Evolutionary conservation across 2,329 filamentous ascomycete species (phyloP).

Genomic region (Verticillium longisporum): DNA sequence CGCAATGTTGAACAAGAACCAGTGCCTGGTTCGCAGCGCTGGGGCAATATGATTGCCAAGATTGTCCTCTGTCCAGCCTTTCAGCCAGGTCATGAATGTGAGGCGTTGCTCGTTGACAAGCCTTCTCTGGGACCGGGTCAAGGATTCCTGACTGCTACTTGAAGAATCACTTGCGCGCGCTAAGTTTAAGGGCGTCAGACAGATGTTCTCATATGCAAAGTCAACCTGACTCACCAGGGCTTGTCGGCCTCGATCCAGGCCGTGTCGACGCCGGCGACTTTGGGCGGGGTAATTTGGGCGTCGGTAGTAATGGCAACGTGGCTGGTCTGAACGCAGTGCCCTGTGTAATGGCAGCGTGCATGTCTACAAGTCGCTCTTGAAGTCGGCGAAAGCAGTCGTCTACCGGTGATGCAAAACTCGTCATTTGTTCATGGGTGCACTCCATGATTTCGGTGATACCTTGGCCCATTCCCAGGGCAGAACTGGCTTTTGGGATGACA

Average conservation of each 20-base stretch:
- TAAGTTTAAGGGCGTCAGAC: not conserved
- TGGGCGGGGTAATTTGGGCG: not conserved
- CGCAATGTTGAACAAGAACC: slow-evolving; percentile 8
- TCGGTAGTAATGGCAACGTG: not conserved
- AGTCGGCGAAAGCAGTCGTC: not conserved
- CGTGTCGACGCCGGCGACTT: not conserved
- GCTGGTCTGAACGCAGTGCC: not conserved
- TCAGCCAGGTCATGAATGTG: not conserved
- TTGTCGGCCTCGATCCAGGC: not conserved
- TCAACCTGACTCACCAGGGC: not conserved
- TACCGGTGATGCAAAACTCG: not conserved
- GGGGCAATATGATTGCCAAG: slow-evolving; percentile 4
- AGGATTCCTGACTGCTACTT: not conserved
- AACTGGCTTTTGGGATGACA: not conserved
- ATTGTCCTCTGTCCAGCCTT: slow-evolving; percentile 3
- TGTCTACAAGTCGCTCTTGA: not conserved
- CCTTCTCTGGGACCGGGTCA: slow-evolving; percentile 1
- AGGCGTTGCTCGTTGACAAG: not conserved
- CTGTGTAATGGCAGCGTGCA: not conserved
- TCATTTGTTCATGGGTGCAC: not conserved
- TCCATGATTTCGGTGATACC: not conserved
- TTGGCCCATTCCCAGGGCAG: not conserved
- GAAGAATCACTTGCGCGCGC: not conserved
- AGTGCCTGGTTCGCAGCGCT: slow-evolving; percentile 12
- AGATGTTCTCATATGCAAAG: not conserved